Evolutionary conservation across 805 yeast species (phyloP).

Genomic region (Priceomyces castillae): DNA sequence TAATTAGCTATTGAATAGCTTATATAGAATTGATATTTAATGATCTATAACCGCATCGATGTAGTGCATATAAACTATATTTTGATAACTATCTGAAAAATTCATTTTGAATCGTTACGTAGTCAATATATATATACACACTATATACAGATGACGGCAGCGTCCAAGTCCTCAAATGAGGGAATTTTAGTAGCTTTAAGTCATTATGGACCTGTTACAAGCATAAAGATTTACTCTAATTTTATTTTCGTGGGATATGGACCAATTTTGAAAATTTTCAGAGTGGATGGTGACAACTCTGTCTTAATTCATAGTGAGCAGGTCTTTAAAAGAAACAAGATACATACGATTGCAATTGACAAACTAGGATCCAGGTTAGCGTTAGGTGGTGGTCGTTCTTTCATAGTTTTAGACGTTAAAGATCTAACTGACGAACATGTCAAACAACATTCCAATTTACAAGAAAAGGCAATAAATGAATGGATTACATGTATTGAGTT

Average conservation of each 20-base stretch:
- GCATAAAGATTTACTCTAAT: slow-evolving; percentile 46
- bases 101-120: not conserved
- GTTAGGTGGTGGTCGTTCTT: slow-evolving; percentile 71
- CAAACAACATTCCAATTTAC: slow-evolving; percentile 9
- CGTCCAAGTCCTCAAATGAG: slow-evolving; percentile 12
- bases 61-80: not conserved
- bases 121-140: not conserved
- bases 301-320: slow-evolving; percentile 36
- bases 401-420: slow-evolving; percentile 39
- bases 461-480: slow-evolving; percentile 62
- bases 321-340: slow-evolving; percentile 69
- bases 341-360: slow-evolving; percentile 65
- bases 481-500: slow-evolving; percentile 75
- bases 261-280: slow-evolving; percentile 55
- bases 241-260: slow-evolving; percentile 66
- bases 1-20: too few relatives aligned
- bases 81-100: not conserved
- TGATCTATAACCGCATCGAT: not conserved
- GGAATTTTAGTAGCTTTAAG: not conserved
- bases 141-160: slow-evolving; percentile 13
- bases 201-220: slow-evolving; percentile 71
- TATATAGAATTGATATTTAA: not conserved
- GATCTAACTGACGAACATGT: slow-evolving; percentile 22
- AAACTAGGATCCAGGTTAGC: slow-evolving; percentile 32
- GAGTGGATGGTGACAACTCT: slow-evolving; percentile 32